Evolutionary conservation across 805 yeast genomes (phyloP).

Genomic region (Starmerella tilneyi): DNA sequence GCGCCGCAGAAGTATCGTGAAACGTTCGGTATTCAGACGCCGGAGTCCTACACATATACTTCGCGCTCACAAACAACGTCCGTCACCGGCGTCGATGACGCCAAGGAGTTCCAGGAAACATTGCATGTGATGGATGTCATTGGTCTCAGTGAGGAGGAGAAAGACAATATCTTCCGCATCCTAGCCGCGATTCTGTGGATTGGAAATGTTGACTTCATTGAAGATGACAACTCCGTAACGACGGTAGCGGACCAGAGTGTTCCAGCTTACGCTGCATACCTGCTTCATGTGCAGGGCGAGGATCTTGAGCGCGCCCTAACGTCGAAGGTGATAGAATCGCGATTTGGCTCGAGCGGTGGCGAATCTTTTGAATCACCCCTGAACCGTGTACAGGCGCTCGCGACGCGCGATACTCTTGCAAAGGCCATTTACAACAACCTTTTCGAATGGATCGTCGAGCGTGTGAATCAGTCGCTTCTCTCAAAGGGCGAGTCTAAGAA

Average conservation of each 20-base stretch:
- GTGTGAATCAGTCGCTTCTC: conserved; percentile 74
- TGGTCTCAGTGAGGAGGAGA: conserved; percentile 73
- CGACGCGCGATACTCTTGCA: conserved; percentile 90
- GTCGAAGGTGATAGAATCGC: conserved; percentile 80
- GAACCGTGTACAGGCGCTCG: conserved; percentile 77
- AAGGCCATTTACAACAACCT: conserved; percentile 86
- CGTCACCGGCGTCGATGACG: conserved; percentile 81
- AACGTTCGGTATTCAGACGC: conserved; percentile 79
- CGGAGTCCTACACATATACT: conserved; percentile 86
- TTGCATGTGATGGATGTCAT: conserved; percentile 76
- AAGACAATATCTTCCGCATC: conserved; percentile 78
- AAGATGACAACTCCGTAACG: conserved; percentile 72
- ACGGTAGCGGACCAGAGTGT: conserved; percentile 74
- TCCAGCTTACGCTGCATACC: conserved; percentile 88
- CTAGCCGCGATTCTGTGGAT: conserved; percentile 85
- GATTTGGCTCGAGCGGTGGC: conserved; percentile 81
- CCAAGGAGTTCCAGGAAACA: conserved; percentile 68
- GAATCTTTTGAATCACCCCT: conserved; percentile 91
- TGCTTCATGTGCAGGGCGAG: conserved; percentile 67
- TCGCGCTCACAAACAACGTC: conserved; percentile 74
- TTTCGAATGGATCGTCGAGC: conserved; percentile 91
- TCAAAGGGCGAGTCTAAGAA: conserved; percentile 42
- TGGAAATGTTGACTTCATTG: conserved; percentile 79
- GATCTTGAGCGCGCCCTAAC: conserved; percentile 56
- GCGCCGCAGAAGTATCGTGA: conserved; percentile 79